phyloP scores from a whole-genome alignment of 306 rosid genomes.

The Aeschynomene evenia region DNA sequence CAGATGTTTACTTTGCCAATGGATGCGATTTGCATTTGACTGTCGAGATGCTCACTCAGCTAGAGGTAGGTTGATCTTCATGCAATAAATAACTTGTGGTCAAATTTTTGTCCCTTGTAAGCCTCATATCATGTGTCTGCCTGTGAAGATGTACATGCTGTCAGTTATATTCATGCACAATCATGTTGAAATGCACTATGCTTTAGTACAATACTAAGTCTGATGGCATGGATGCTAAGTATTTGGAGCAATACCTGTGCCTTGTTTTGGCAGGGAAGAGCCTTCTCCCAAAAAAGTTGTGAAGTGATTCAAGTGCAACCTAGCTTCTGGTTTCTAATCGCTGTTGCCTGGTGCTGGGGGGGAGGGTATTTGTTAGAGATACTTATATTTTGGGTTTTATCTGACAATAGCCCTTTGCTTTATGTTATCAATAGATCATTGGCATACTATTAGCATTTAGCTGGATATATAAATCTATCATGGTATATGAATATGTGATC shows the following conservation, averaged over 20 bases:
- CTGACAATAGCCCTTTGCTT: not conserved
- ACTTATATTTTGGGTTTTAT: not conserved
- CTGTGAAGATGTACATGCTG: not conserved
- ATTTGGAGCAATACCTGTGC: conserved; percentile 36
- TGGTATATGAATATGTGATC: not conserved
- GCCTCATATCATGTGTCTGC: not conserved
- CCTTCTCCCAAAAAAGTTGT: conserved; percentile 34
- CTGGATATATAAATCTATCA: not conserved
- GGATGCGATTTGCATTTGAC: conserved; percentile 67
- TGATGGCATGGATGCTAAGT: conserved; percentile 33
- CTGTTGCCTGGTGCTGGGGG: conserved; percentile 35
- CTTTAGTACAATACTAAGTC: conserved; percentile 6
- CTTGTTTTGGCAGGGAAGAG: conserved; percentile 53
- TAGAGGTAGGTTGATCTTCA: conserved; percentile 54
- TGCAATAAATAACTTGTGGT: not conserved
- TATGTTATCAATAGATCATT: conserved; percentile 5
- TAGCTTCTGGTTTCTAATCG: conserved; percentile 29
- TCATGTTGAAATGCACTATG: conserved; percentile 23
- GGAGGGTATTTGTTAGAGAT: conserved; percentile 27
- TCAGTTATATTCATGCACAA: not conserved
- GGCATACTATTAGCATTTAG: not conserved
- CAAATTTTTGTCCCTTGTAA: conserved; percentile 10
- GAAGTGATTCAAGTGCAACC: conserved; percentile 39
- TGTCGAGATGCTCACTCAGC: conserved; percentile 71
- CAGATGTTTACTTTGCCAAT: conserved; percentile 71